Evolutionary conservation across 2,329 filamentous ascomycete species (phyloP), one percentile per base, ranked within the genome.

Genomic region (Pseudocercospora ulei): DNA sequence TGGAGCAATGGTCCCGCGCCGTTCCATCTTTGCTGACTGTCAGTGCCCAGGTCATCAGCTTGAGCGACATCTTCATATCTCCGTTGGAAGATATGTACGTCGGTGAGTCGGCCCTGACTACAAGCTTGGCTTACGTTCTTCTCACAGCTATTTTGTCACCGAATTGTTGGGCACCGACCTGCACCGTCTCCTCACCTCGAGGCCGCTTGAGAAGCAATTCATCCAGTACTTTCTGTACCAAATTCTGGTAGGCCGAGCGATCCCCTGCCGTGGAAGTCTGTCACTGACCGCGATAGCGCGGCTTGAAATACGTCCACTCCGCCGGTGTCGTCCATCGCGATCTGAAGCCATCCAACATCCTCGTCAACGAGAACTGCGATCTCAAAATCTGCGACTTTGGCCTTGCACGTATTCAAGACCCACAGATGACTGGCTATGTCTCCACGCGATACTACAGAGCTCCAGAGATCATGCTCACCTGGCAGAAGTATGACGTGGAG

Each of bases 211-310:
- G 73, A 96, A 94, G 69, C 90, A 98, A 65, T 98, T 98, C 65
- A 96, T 98, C 57, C 90, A 98, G 69, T 98, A 98, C 69, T 98
- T 98, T 64, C 75, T 98, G 45, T 98, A 98, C 66, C 90, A 98
- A 67, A 98, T 98, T 58, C 76, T 96, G 71, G 88, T 95, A 68
- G 57, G 80, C 39, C 11, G 6, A 13, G 14, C 19, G 9, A 18
- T 26, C 13, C 9, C 5, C 17, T 14, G 9, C n/a, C 12, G 9
- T 7, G 4, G 7, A 14, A 19, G 22, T 7, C n/a, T n/a, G 18
- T n/a, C 11, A 7, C 46, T 50, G 35, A 50, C 19, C 14, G 6
- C 20, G 7, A 7, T 54, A 95, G 88, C 85, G 90, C 57, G 90
- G 90, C 39, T 68, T 98, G 61, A 98, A 98, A 76, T 98, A 98